Conservation (phyloP, 2,329 filamentous ascomycete species). For the Decorospora gaudefroyi region DNA sequence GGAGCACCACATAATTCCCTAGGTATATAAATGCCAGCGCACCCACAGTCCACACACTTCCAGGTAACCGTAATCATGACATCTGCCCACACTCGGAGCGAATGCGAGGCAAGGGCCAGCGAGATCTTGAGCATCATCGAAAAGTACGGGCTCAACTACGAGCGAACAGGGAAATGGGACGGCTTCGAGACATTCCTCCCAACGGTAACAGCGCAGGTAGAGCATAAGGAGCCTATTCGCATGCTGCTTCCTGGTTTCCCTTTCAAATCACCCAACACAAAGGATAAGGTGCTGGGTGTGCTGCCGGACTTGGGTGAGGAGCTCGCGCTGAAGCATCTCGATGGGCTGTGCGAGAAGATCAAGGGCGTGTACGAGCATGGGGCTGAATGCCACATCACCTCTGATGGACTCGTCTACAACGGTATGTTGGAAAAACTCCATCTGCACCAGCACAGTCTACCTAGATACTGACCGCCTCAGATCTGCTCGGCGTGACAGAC, state of each 20-base stretch:
- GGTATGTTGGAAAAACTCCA: too few species aligned
- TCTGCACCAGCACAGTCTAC: too few species aligned
- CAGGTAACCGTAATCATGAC: neutral
- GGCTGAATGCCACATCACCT: constrained; percentile 50
- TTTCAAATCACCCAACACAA: constrained; percentile 63
- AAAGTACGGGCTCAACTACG: constrained; percentile 31
- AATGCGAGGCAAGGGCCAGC: constrained; percentile 16
- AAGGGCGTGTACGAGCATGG: constrained; percentile 48
- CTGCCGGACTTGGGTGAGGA: constrained; percentile 53
- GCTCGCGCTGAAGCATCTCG: constrained; percentile 50
- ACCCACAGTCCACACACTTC: neutral
- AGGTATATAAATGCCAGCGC: neutral
- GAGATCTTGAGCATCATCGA: constrained; percentile 27
- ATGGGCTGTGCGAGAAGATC: constrained; percentile 50
- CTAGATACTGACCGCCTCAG: constrained; percentile 20
- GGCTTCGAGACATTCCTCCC: constrained; percentile 31
- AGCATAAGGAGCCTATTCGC: constrained; percentile 26
- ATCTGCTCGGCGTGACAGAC: constrained; percentile 51
- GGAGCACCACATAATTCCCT: neutral
- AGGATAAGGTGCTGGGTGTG: constrained; percentile 59
- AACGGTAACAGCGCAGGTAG: constrained; percentile 24
- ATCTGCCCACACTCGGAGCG: neutral
- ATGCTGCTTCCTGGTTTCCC: constrained; percentile 61
- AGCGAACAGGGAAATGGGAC: constrained; percentile 32
- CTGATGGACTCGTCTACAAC: constrained; percentile 52